Evolutionary conservation across 148 eudicot genomes (phyloP), one percentile per base, ranked within the genome.

Genomic region (Vaccinium macrocarpon): DNA sequence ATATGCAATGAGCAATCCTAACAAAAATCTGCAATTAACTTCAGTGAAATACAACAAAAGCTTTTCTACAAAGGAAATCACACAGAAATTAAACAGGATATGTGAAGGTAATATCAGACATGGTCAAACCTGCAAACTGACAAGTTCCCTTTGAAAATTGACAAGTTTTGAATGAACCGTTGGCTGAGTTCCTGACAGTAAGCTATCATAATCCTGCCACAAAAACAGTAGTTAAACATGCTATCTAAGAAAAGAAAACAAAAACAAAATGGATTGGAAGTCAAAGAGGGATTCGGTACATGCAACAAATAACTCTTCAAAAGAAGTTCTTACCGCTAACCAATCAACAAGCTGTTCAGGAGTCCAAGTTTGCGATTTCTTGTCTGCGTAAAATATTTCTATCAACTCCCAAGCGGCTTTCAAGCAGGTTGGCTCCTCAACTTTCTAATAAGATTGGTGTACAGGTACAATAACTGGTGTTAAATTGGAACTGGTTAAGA

Each of bases 381-480:
- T 91, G 91, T 97, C 96, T 19, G 92, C 98, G 87, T 95, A 97
- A 89, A 97, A 97, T 51, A 95, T 89, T 85, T 93, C 97, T 86
- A 95, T 70, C 87, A 97, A 91, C 90, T 95, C 99, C 99, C 99
- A 97, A 21, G 97, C 98, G 83, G 99, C 96, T 91, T 92, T 97
- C 87, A 95, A 83, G 90, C 88, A 81, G 46, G 89, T 91, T 89
- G 92, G 96, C 90, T 92, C 92, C 81, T 93, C 93, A 76, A 86
- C 89, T 53, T 85, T 90, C 99, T 97, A 78, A 51, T 19, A 14
- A 86, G 8, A 52, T 80, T 46, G 59, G 23, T 32, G 46, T 48
- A 66, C 27, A 72, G 71, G 78, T 73, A 71, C 42, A n/a, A 66
- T 21, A 70, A 68, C 32, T 16, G 2, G 42, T n/a, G 59, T 82